These are phyloP conservation scores for Podila epicladia DNA, from an alignment of 192 early-diverging fungal species.

Conservation along the genomic window DNA sequence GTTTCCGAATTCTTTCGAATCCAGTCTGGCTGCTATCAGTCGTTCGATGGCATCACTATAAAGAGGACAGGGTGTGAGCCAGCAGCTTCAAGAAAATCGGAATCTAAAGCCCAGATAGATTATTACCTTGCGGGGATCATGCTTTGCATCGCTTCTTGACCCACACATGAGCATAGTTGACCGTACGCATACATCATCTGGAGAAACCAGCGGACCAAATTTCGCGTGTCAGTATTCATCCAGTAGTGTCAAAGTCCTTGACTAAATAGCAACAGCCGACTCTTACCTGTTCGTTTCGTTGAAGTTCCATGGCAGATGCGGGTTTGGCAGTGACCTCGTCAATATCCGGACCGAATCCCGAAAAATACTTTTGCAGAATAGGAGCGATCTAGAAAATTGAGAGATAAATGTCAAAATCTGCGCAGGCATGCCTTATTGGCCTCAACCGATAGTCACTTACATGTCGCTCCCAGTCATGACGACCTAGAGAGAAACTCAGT, in stretches of 20 bases:
- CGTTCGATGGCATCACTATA: slow-evolving; percentile 61
- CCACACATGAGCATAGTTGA: slow-evolving; percentile 62
- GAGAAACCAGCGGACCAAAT: not conserved
- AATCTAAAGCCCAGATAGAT: not conserved
- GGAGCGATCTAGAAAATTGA: slow-evolving; percentile 57
- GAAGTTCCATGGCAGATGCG: slow-evolving; percentile 49
- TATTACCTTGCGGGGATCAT: slow-evolving; percentile 60
- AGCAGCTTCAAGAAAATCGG: not conserved
- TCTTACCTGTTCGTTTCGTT: slow-evolving; percentile 60
- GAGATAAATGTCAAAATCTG: not conserved
- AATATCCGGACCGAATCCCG: slow-evolving; percentile 56
- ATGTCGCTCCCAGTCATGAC: slow-evolving; percentile 52
- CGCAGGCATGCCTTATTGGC: not conserved
- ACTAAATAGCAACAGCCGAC: not conserved
- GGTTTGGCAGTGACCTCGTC: slow-evolving; percentile 36
- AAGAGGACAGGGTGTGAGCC: not conserved
- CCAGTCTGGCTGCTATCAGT: slow-evolving; percentile 60
- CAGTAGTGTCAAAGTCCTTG: not conserved
- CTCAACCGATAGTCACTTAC: slow-evolving; percentile 22
- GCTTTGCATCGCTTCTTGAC: slow-evolving; percentile 61
- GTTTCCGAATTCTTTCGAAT: slow-evolving; percentile 51
- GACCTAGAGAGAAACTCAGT: slow-evolving; percentile 36
- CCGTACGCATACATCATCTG: slow-evolving; percentile 71
- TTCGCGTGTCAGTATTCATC: not conserved
- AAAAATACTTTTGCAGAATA: slow-evolving; percentile 67